Evolutionary conservation across 306 rosid genomes (phyloP), one percentile per base, ranked within the genome.

Genomic region (Fragaria nilgerrensis): DNA sequence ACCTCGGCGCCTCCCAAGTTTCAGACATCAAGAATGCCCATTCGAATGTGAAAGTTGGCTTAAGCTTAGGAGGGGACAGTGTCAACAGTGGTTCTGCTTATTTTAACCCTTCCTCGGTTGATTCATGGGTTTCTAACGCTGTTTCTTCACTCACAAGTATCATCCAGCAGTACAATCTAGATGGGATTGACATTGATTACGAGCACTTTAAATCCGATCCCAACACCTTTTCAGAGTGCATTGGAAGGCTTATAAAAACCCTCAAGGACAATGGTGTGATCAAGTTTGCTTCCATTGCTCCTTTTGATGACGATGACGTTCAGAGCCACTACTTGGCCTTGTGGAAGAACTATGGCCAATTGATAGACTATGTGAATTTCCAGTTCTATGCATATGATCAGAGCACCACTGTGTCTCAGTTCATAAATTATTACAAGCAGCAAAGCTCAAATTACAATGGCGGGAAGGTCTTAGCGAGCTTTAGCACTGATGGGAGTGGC

Each of bases 111-210:
- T 78, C 89, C 63, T 91, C 93, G 0, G 68, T 87, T 2, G 90
- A 86, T 29, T 87, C 93, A 0, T 91, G 98, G 98, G 90, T 93
- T 25, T 82, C 93, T 91, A 86, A 91, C n/a, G n/a, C n/a, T n/a
- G n/a, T n/a, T n/a, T n/a, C n/a, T n/a, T n/a, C n/a, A n/a, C n/a
- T n/a, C n/a, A n/a, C 98, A 37, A 55, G 10, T 11, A 86, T 93
- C 74, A 91, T 93, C 78, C 79, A 85, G 23, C 36, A 84, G 5
- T 88, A 87, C 59, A 80, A 89, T 39, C 63, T 91, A 0, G 98
- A 93, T 4, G 93, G 97, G 19, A 87, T 93, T 13, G 96, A 91
- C 77, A 84, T 93, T 9, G 97, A 91, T 66, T 93, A 93, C 6
- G 97, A 93, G 68, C 91, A 91, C 39, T 93, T 93, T 69, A 62